Evolutionary conservation across 2,329 filamentous ascomycete genomes (phyloP).

Genomic region (Rhytidhysteron rufulum): DNA sequence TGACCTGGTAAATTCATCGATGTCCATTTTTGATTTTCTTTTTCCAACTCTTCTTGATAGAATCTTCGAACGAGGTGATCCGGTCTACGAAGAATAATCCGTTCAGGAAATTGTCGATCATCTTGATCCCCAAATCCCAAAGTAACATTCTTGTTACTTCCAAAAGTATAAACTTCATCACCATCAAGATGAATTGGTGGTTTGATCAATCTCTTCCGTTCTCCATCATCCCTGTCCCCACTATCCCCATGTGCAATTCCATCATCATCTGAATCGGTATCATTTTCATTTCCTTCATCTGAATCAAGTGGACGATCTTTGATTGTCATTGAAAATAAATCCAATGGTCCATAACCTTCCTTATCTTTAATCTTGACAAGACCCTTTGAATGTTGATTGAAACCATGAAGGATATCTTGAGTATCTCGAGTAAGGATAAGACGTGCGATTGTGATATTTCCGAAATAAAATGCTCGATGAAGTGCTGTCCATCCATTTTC

Average conservation of each 20-base stretch:
- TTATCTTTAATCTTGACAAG: constrained; percentile 94
- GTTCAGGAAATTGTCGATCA: constrained; percentile 89
- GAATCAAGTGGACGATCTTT: constrained; percentile 63
- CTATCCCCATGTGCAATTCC: constrained; percentile 33
- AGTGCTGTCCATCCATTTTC: constrained; percentile 97
- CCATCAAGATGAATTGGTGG: constrained; percentile 50
- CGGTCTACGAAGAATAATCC: constrained; percentile 71
- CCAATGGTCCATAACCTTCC: constrained; percentile 91
- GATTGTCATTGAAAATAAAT: constrained; percentile 86
- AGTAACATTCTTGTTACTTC: constrained; percentile 92
- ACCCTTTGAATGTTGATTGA: constrained; percentile 62
- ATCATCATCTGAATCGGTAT: constrained; percentile 53
- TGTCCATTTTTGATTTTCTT: constrained; percentile 37
- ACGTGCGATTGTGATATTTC: constrained; percentile 82
- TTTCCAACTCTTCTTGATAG: constrained; percentile 62
- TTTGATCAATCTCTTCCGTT: constrained; percentile 21
- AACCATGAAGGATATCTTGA: constrained; percentile 58
- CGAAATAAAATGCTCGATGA: constrained; percentile 84
- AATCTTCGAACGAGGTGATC: constrained; percentile 72
- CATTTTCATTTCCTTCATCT: constrained; percentile 36
- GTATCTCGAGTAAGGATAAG: constrained; percentile 76
- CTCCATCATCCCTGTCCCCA: constrained; percentile 40
- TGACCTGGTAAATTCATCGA: constrained; percentile 28
- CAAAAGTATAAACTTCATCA: constrained; percentile 89
- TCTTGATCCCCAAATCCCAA: constrained; percentile 94